Evolutionary conservation across 148 eudicot species (phyloP), one percentile per base, ranked within the genome.

Genomic region (Tetragonia tetragonoides): DNA sequence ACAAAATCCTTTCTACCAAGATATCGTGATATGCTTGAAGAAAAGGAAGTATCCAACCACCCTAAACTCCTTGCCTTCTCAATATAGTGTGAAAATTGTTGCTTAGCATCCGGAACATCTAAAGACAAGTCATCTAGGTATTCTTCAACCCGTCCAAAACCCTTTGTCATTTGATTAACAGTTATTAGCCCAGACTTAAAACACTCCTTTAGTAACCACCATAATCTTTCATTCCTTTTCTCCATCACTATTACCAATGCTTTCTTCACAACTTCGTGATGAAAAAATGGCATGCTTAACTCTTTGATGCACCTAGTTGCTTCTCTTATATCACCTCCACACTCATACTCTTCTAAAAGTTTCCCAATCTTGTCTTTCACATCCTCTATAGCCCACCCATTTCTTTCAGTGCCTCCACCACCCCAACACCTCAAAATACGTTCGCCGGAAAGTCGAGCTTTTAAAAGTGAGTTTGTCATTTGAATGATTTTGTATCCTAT

Each of bases 391-490:
- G 84, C 84, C 85, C 86, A 87, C 37, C 92, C 87, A 7, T 76
- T 82, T 49, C 81, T 80, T 8, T 78, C 56, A 37, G 80, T 83
- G 63, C 92, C 92, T 63, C 87, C 91, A 47, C 86, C 86, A 9
- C 91, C 92, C 92, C 92, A 89, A 44, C 92, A 87, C 80, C 92
- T 78, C 6, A 87, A 47, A 4, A 87, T 86, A n/a, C 92, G 85
- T 37, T 89, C 92, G 18, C 90, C 87, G 16, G 86, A 86, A 73
- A 87, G 83, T 3, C 84, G 87, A 10, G 92, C 89, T 7, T 81
- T 87, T 47, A 89, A 63, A 64, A 89, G 77, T 10, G 92, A 87
- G 40, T 72, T 82, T 8, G 89, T 76, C 86, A 86, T 83, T 77
- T 83, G 89, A 24, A 87, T 79, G 37, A 87, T 85, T 77, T 87